Base-by-base conservation (phyloP, 306 rosid genomes). In the Hippophae rhamnoides region DNA sequence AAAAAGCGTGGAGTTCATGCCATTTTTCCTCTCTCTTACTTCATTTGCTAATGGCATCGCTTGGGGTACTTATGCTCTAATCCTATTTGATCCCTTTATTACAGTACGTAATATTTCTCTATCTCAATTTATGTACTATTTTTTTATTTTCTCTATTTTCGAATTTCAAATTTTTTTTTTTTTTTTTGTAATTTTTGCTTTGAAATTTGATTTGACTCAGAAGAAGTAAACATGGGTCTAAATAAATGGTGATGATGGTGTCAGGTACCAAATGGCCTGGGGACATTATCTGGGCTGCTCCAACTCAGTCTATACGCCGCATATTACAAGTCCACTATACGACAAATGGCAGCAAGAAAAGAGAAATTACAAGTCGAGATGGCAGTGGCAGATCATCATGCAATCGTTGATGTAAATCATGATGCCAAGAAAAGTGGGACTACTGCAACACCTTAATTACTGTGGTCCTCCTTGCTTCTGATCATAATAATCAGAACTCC, bases 1-100 rank as follows among this genome's bases (percentile, higher is more conserved):
- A 38, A 92, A 88, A 69, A 92, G 98, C 62, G 85, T 92, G 46
- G 93, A 92, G 67, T 92, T 74, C 63, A 92, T 92, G 98, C 99
- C 97, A 0, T 75, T 92, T 44, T 82, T 38, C 54, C 74, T 92
- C 46, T 92, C 99, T 8, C 47, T 92, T 0, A 83, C 87, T 12
- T 74, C 86, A 10, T 71, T 92, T 42, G 88, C 77, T 5, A 92
- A 92, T 56, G 92, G 94, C 0, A 40, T 92, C 14, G 82, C 86
- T 8, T 92, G 99, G 99, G 78, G 86, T 7, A 49, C 90, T 18
- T 90, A 85, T 61, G 89, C 92, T 74, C 78, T 77, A 62, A 69
- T 87, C 78, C 89, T 72, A 26, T 79, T 90, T 50, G 98, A 90
- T 63, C 85, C 77, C 57, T 87, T 79, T 63, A 79, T 90, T 27